Percentiles rank a stretch among this genome's conserved stretches.
Evolutionary conservation across 768 basidiomycete species (phyloP).

Genomic region (Termitomyces sp.): DNA sequence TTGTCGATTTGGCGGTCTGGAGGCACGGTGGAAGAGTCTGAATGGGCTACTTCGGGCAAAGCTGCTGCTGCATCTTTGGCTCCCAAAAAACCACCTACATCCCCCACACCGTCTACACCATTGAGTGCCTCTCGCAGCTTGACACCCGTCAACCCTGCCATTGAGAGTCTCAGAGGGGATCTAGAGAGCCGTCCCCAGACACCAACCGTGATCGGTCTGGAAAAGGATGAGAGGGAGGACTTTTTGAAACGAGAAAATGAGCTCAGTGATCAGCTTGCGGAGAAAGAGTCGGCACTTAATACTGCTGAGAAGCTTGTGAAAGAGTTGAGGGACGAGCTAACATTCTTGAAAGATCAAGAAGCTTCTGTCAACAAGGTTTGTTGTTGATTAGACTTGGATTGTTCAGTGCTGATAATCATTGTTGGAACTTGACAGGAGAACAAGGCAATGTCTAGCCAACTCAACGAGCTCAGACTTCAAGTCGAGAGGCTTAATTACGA

Average conservation of each 20-base stretch:
- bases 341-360: conserved; percentile 91
- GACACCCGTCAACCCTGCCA: conserved; percentile 71
- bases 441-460: conserved; percentile 88
- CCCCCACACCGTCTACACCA: conserved; percentile 56
- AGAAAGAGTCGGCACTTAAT: conserved; percentile 80
- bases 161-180: conserved; percentile 70
- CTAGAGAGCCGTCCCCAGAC: conserved; percentile 88
- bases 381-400: not conserved
- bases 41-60: conserved; percentile 77
- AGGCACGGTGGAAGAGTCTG: conserved; percentile 74
- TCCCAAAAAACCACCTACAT: conserved; percentile 63
- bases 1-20: conserved; percentile 87
- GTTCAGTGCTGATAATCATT: not conserved
- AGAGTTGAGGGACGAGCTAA: conserved; percentile 85
- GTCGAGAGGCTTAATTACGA: conserved; percentile 93
- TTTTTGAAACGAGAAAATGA: conserved; percentile 97
- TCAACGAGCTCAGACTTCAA: conserved; percentile 89
- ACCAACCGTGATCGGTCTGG: conserved; percentile 81
- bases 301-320: conserved; percentile 83
- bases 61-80: conserved; percentile 44
- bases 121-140: conserved; percentile 47
- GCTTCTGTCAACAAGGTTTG: conserved; percentile 67
- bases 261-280: conserved; percentile 87
- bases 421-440: conserved; percentile 62
- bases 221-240: conserved; percentile 97